phyloP scores from a whole-genome alignment of 2,329 filamentous ascomycete genomes.

The Tolypocladium cylindrosporum region DNA sequence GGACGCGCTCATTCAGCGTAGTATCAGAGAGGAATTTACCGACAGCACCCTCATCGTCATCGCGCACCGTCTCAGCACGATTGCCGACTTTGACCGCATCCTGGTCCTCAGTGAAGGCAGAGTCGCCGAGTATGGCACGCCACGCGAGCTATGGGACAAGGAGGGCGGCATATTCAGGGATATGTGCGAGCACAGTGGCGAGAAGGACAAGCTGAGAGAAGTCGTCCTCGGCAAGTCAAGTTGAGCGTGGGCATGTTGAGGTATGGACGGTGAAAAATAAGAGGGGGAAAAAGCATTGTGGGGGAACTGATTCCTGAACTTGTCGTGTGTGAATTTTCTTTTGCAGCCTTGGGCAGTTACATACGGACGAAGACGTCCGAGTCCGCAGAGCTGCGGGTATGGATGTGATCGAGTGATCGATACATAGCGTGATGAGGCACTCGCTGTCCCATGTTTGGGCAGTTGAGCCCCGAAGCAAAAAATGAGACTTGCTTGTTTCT shows the following conservation, averaged over 20 bases:
- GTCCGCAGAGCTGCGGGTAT: background rate
- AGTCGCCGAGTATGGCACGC: slow-evolving; percentile 58
- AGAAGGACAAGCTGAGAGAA: slow-evolving; percentile 40
- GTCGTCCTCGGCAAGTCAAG: slow-evolving; percentile 27
- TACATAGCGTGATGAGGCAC: background rate
- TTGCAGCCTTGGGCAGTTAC: background rate
- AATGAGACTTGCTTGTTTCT: background rate
- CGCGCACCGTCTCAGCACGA: slow-evolving; percentile 65
- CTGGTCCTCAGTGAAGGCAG: slow-evolving; percentile 59
- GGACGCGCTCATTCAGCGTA: slow-evolving; percentile 62
- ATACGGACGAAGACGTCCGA: background rate
- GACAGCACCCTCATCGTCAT: slow-evolving; percentile 63
- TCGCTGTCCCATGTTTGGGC: background rate
- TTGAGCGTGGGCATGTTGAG: background rate
- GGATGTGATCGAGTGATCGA: background rate
- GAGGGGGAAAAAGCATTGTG: background rate
- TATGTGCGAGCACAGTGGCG: slow-evolving; percentile 55
- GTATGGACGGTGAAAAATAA: background rate
- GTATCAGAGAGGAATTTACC: slow-evolving; percentile 61
- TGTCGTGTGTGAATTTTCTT: background rate
- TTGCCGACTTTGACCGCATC: slow-evolving; percentile 67
- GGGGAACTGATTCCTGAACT: background rate
- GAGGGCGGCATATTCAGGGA: slow-evolving; percentile 45
- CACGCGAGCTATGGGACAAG: slow-evolving; percentile 49
- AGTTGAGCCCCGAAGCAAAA: background rate